A percentile compares a stretch with the other conserved stretches of the same genome.
These are phyloP conservation scores for Coniferiporia weirii DNA, from an alignment of 1,284 basidiomycete species.

Conservation along the genomic window DNA sequence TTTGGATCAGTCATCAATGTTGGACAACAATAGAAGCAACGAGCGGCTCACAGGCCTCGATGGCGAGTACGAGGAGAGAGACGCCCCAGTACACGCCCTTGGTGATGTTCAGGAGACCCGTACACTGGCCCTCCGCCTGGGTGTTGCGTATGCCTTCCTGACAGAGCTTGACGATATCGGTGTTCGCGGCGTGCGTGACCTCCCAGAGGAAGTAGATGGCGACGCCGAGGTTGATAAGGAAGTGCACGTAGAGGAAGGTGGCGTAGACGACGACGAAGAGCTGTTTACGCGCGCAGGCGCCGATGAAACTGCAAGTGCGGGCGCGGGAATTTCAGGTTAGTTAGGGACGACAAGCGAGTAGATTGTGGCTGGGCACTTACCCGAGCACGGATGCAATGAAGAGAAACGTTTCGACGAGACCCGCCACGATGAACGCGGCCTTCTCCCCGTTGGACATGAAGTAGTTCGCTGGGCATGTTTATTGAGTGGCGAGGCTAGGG, in stretches of 20 bases:
- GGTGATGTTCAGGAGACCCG: slow-evolving; percentile 36
- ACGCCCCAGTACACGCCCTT: slow-evolving; percentile 44
- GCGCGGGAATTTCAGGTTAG: not conserved
- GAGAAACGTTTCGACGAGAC: slow-evolving; percentile 45
- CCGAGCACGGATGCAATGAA: slow-evolving; percentile 49
- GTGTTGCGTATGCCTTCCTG: slow-evolving; percentile 38
- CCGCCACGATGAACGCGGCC: slow-evolving; percentile 42
- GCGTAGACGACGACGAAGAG: slow-evolving; percentile 51
- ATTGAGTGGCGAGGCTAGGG: not conserved
- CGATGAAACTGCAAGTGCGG: slow-evolving; percentile 41
- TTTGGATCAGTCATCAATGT: too few species aligned
- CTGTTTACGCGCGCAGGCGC: slow-evolving; percentile 55
- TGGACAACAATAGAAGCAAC: too few species aligned
- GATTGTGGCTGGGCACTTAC: slow-evolving; percentile 31
- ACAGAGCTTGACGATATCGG: slow-evolving; percentile 41
- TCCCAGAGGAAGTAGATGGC: slow-evolving; percentile 48
- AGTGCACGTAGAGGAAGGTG: slow-evolving; percentile 52
- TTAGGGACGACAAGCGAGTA: not conserved
- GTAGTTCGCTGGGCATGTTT: slow-evolving; percentile 27
- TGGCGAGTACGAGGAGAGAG: slow-evolving; percentile 38
- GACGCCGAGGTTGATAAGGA: slow-evolving; percentile 49
- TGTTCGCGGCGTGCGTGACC: slow-evolving; percentile 41
- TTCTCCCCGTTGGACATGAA: slow-evolving; percentile 36
- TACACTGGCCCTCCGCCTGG: slow-evolving; percentile 40
- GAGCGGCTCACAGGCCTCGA: slow-evolving; percentile 46